These are phyloP conservation scores for Pseudogymnoascus sp. DNA, from an alignment of 2,329 filamentous ascomycete species.

Conservation along the genomic window DNA sequence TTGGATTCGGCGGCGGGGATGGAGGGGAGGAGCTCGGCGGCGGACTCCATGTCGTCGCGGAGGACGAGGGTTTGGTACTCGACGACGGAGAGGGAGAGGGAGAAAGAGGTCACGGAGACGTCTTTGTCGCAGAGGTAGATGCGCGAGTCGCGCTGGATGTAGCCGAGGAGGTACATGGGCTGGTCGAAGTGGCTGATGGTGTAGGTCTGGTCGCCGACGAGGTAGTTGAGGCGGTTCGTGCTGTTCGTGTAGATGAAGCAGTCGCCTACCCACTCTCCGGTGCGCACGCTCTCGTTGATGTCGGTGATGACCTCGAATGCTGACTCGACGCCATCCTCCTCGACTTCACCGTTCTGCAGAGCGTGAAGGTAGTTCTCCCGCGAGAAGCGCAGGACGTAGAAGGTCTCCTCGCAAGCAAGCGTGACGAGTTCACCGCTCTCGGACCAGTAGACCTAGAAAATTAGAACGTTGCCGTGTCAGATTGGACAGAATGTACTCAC, in stretches of 20 bases:
- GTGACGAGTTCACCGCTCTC: conserved; percentile 91
- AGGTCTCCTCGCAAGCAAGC: conserved; percentile 89
- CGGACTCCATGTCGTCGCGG: conserved; percentile 86
- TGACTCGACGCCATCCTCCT: conserved; percentile 87
- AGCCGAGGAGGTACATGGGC: conserved; percentile 89
- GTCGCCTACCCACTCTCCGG: conserved; percentile 96
- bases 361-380: conserved; percentile 82
- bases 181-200: conserved; percentile 96
- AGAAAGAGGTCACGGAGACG: conserved; percentile 83
- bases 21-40: conserved; percentile 73
- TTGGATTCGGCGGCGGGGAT: conserved; percentile 93
- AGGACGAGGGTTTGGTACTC: conserved; percentile 97
- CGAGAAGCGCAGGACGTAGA: conserved; percentile 89
- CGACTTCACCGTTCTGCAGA: conserved; percentile 72
- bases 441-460: conserved; percentile 79
- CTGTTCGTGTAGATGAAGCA: conserved; percentile 98
- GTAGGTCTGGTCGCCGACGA: conserved; percentile 96
- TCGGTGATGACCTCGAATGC: conserved; percentile 96
- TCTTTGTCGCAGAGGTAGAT: conserved; percentile 97
- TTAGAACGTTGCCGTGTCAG: conserved; percentile 12
- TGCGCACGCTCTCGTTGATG: conserved; percentile 87
- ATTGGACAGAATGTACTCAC: conserved; percentile 13
- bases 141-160: conserved; percentile 89
- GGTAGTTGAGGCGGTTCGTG: conserved; percentile 94
- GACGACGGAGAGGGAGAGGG: conserved; percentile 82